phyloP scores from a whole-genome alignment of 257 asterid genomes.

The Fraxinus quadrangulata region DNA sequence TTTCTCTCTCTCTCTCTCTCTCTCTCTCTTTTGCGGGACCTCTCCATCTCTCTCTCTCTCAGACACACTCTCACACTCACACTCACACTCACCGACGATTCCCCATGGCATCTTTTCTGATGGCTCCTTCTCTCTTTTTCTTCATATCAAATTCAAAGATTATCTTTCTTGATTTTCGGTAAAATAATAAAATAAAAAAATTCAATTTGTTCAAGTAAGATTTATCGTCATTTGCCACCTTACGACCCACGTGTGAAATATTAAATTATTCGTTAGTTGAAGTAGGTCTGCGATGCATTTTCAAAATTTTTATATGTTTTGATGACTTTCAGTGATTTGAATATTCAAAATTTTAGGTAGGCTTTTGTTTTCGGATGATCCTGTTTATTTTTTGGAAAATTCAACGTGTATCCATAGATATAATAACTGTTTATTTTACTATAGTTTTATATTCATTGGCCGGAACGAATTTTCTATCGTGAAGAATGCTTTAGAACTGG shows the following conservation, averaged over 20 bases:
- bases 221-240: conserved; percentile 29
- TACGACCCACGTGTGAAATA: conserved; percentile 44
- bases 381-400: conserved; percentile 26
- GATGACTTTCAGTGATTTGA: conserved; percentile 46
- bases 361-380: conserved; percentile 47
- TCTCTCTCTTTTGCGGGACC: conserved; percentile 23
- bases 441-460: conserved; percentile 29
- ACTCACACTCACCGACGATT: conserved; percentile 24
- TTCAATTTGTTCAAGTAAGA: conserved; percentile 17
- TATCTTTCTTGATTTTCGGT: conserved; percentile 13
- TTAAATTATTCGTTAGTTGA: conserved; percentile 36
- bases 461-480: conserved; percentile 31
- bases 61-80: background rate
- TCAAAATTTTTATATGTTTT: conserved; percentile 31
- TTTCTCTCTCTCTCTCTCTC: too few species aligned
- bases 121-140: conserved; percentile 22
- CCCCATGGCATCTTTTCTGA: conserved; percentile 23
- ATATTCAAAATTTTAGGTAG: conserved; percentile 53
- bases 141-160: background rate
- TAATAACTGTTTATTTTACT: conserved; percentile 19
- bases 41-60: background rate
- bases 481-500: conserved; percentile 37
- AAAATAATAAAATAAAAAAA: background rate
- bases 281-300: conserved; percentile 26
- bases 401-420: conserved; percentile 29